Percentiles rank a stretch among this genome's conserved stretches.
These are phyloP conservation scores for Agapanthus africanus DNA, from an alignment of 106 monocot genomes.

Conservation along the genomic window DNA sequence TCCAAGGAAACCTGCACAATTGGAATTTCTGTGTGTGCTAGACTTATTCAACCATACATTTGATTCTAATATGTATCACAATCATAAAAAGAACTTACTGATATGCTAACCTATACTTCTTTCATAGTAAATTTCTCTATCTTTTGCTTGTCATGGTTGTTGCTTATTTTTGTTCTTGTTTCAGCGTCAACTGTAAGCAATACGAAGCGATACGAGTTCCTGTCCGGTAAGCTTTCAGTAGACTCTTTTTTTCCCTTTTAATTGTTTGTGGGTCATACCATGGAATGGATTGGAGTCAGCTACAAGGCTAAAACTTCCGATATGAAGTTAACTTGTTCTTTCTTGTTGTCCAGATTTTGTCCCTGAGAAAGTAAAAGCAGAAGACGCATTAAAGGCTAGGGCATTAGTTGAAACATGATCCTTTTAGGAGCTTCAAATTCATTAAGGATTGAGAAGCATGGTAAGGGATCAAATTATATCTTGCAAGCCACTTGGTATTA, in stretches of 20 bases:
- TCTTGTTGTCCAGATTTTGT: conserved; percentile 50
- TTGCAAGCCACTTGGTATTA: too few relatives aligned
- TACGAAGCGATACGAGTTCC: conserved; percentile 50
- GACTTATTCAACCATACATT: too few relatives aligned
- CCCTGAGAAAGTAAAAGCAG: conserved; percentile 44
- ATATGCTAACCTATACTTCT: too few relatives aligned
- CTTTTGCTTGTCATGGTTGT: conserved; percentile 1
- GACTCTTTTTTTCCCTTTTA: not conserved
- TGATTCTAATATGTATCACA: too few relatives aligned
- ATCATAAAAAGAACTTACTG: too few relatives aligned
- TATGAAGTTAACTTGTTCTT: not conserved
- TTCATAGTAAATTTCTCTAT: too few relatives aligned
- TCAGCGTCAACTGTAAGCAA: conserved; percentile 41
- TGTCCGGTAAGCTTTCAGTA: conserved; percentile 34
- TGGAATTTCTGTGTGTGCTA: too few relatives aligned
- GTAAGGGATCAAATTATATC: not conserved
- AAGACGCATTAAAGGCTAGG: conserved; percentile 37
- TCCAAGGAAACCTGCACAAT: too few relatives aligned
- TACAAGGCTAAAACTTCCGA: not conserved
- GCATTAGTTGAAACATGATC: conserved; percentile 10
- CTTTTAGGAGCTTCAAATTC: not conserved
- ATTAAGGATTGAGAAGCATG: not conserved
- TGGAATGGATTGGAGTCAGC: not conserved
- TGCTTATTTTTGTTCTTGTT: conserved; percentile 11
- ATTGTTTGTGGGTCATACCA: not conserved